These are phyloP conservation scores for Mucor saturninus DNA, from an alignment of 371 early-diverging fungal genomes.

Conservation along the genomic window DNA sequence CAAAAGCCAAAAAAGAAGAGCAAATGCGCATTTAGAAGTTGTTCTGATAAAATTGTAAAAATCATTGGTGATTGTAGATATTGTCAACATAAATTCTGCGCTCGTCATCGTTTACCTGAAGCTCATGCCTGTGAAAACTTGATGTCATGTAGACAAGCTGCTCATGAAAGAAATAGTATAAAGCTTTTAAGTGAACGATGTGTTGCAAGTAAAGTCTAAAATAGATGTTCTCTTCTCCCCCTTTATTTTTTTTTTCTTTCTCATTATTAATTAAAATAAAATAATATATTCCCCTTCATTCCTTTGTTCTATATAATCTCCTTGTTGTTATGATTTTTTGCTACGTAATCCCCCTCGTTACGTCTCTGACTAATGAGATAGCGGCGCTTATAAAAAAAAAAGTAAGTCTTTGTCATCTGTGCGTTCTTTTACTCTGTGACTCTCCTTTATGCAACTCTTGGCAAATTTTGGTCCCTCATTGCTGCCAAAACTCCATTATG, in stretches of 20 bases:
- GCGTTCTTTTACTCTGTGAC: too few relatives aligned
- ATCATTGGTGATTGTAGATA: slow-evolving; percentile 60
- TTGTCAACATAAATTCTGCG: slow-evolving; percentile 58
- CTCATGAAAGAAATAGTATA: slow-evolving; percentile 56
- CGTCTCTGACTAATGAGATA: too few relatives aligned
- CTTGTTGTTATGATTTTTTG: too few relatives aligned
- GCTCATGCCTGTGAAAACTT: slow-evolving; percentile 70
- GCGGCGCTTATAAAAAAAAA: too few relatives aligned
- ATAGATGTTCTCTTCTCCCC: background rate
- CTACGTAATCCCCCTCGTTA: too few relatives aligned
- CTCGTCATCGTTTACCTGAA: slow-evolving; percentile 70
- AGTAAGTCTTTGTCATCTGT: too few relatives aligned
- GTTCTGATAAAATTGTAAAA: slow-evolving; percentile 47
- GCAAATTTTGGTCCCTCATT: too few relatives aligned
- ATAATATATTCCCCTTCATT: background rate
- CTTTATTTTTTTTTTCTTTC: too few relatives aligned
- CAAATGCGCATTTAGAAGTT: slow-evolving; percentile 44
- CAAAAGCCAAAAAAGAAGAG: slow-evolving; percentile 26
- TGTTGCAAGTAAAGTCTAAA: slow-evolving; percentile 67
- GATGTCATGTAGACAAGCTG: slow-evolving; percentile 58
- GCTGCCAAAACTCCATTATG: too few relatives aligned
- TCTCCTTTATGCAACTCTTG: too few relatives aligned
- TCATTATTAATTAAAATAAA: background rate
- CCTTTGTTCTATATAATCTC: background rate
- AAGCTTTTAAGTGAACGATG: slow-evolving; percentile 70